Conservation (phyloP, 805 yeast species). For the Yamadazyma nakazawae region DNA sequence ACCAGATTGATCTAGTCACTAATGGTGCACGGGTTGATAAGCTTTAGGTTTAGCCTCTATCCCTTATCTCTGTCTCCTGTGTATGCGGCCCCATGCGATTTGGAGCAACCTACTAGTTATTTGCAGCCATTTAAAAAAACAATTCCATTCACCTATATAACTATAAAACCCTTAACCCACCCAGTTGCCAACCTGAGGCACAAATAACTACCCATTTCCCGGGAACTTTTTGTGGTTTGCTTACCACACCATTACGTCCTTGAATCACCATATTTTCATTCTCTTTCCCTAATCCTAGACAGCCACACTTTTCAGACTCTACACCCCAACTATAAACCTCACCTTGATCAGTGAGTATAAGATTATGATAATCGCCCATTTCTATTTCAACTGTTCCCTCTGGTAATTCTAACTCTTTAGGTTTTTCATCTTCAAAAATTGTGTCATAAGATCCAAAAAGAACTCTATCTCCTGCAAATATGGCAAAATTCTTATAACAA, state of each 20-base stretch:
- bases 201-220: slow-evolving; percentile 58
- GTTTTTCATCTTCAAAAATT: slow-evolving; percentile 23
- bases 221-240: slow-evolving; percentile 8
- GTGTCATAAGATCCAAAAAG: slow-evolving; percentile 31
- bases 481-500: slow-evolving; percentile 51
- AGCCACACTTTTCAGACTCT: slow-evolving; percentile 62
- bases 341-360: slow-evolving; percentile 62
- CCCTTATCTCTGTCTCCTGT: neutral
- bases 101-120: neutral
- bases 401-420: slow-evolving; percentile 17
- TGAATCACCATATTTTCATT: slow-evolving; percentile 2
- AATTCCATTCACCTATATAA: neutral
- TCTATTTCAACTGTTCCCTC: slow-evolving; percentile 50
- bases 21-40: too few species aligned
- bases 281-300: slow-evolving; percentile 56
- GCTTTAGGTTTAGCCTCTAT: too few species aligned
- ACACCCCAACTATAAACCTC: slow-evolving; percentile 63
- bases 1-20: too few species aligned
- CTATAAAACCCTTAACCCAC: slow-evolving; percentile 43
- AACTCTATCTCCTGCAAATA: slow-evolving; percentile 49
- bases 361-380: slow-evolving; percentile 68
- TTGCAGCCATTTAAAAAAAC: neutral
- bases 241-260: slow-evolving; percentile 15
- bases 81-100: neutral
- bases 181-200: slow-evolving; percentile 81